Evolutionary conservation across 306 rosid genomes (phyloP).

Genomic region (Glycine latifolia): DNA sequence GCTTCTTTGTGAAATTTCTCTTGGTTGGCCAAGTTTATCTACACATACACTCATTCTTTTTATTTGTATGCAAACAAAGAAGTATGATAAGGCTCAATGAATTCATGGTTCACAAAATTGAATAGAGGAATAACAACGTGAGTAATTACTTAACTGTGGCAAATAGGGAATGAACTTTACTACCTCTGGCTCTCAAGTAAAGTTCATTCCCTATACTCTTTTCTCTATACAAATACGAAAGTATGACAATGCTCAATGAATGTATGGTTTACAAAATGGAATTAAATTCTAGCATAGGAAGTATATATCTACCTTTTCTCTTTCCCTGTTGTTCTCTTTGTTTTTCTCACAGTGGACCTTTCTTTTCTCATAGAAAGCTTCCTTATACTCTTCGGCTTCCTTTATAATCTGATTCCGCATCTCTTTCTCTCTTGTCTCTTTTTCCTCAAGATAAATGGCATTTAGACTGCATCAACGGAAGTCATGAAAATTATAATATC

Average conservation of each 20-base stretch:
- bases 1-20: constrained; percentile 98
- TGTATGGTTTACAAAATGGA: too few species aligned
- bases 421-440: constrained; percentile 83
- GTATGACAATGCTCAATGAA: too few species aligned
- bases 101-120: neutral
- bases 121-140: too few species aligned
- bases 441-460: constrained; percentile 80
- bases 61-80: constrained; percentile 25
- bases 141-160: too few species aligned
- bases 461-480: constrained; percentile 63
- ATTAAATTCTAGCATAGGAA: too few species aligned
- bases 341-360: constrained; percentile 73
- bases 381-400: constrained; percentile 87
- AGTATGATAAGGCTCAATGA: constrained; percentile 13
- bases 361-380: constrained; percentile 80
- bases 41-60: constrained; percentile 41
- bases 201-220: too few species aligned
- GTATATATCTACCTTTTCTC: constrained; percentile 71
- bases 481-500: neutral
- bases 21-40: constrained; percentile 78
- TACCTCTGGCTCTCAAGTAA: too few species aligned
- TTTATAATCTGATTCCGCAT: constrained; percentile 84
- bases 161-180: too few species aligned
- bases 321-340: constrained; percentile 75
- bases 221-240: too few species aligned